phyloP scores from a whole-genome alignment of 2,329 filamentous ascomycete species.

The Fonsecaea pugnacius region DNA sequence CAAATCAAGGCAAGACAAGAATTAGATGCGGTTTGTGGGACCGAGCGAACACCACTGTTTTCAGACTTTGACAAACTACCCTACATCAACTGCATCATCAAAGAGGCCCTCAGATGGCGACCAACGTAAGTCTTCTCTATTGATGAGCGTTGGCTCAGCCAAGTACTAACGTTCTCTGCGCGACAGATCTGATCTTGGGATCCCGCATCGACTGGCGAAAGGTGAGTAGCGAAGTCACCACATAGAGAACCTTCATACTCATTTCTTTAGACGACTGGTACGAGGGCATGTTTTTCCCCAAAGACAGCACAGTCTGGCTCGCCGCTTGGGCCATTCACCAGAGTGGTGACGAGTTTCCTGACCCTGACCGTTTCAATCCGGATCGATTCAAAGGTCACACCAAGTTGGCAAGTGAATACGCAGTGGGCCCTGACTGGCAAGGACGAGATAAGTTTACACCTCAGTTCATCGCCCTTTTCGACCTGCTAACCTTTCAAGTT shows the following conservation, averaged over 20 bases:
- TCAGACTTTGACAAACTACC: constrained; percentile 40
- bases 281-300: constrained; percentile 53
- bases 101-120: constrained; percentile 45
- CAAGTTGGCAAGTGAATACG: constrained; percentile 45
- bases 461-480: no score
- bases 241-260: not conserved
- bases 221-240: constrained; percentile 38
- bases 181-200: constrained; percentile 41
- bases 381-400: constrained; percentile 42
- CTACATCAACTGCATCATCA: constrained; percentile 42
- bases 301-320: constrained; percentile 52
- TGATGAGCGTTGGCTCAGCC: not conserved
- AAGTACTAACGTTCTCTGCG: not conserved
- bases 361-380: constrained; percentile 49
- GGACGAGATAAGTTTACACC: constrained; percentile 42
- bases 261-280: constrained; percentile 48
- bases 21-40: constrained; percentile 47
- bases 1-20: constrained; percentile 51
- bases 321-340: constrained; percentile 53
- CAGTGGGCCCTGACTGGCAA: constrained; percentile 41
- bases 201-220: constrained; percentile 54
- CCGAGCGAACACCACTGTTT: constrained; percentile 40
- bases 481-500: not conserved
- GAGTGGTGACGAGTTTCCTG: constrained; percentile 47
- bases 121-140: constrained; percentile 46